A percentile compares a stretch with the other conserved stretches of the same genome.
Evolutionary conservation across 2,329 filamentous ascomycete genomes (phyloP).

Genomic region (Samsoniella hepiali): DNA sequence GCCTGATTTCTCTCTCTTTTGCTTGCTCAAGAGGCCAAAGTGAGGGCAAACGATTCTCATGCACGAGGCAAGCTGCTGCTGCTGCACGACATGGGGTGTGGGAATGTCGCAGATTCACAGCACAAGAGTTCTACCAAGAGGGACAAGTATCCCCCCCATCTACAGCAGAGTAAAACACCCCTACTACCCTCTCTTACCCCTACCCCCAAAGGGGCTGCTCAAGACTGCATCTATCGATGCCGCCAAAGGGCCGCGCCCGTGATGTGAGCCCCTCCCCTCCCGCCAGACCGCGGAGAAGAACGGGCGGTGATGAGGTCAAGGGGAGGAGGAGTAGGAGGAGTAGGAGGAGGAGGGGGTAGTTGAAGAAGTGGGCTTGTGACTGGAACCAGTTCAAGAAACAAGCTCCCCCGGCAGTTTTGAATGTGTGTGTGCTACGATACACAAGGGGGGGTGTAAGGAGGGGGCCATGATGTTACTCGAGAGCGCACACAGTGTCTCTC

Average conservation of each 20-base stretch:
- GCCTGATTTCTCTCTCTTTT: background rate
- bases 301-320: too few species aligned
- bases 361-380: conserved; percentile 4
- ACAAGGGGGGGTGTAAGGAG: background rate
- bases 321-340: too few species aligned
- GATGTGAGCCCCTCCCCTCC: background rate
- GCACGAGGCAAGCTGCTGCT: background rate
- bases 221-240: background rate
- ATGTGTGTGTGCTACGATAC: background rate
- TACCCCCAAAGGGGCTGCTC: background rate
- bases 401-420: background rate
- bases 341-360: background rate
- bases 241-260: background rate
- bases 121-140: background rate
- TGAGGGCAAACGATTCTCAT: background rate
- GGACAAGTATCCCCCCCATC: too few species aligned
- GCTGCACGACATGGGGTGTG: conserved; percentile 4
- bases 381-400: background rate
- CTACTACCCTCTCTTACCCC: too few species aligned
- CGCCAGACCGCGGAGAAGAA: background rate
- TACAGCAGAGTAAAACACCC: too few species aligned
- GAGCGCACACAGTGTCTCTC: background rate
- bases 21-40: background rate
- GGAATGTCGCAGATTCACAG: background rate
- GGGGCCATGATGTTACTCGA: background rate